Conservation (phyloP, 1,284 basidiomycete species). For the Pulveroboletus sp. region DNA sequence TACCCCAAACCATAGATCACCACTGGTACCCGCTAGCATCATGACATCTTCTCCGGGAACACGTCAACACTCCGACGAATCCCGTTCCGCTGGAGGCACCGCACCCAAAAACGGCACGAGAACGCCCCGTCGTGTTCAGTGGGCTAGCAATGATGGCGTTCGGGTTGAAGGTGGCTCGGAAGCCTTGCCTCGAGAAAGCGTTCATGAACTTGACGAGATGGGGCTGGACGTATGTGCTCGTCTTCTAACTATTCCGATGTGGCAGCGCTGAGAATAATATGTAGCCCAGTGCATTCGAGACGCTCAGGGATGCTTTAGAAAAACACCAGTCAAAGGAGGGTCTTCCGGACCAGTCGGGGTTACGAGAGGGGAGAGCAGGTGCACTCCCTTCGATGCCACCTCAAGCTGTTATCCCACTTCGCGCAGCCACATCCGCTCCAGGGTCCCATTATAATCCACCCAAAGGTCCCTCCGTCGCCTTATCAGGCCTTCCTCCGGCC, state of each 20-base stretch:
- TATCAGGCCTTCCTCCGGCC: neutral
- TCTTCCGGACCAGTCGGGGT: slow-evolving; percentile 15
- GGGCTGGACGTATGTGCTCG: slow-evolving; percentile 43
- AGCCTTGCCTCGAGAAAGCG: slow-evolving; percentile 15
- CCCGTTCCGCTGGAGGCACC: slow-evolving; percentile 25
- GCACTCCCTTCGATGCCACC: neutral
- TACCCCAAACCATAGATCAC: slow-evolving; percentile 8
- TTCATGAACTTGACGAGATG: slow-evolving; percentile 44
- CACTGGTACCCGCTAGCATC: slow-evolving; percentile 12
- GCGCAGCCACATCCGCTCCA: neutral
- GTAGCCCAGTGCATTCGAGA: slow-evolving; percentile 54
- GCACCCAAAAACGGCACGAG: slow-evolving; percentile 30
- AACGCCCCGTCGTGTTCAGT: slow-evolving; percentile 45
- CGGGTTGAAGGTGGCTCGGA: neutral
- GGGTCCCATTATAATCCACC: slow-evolving; percentile 2
- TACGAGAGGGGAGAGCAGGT: neutral
- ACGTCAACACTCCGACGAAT: neutral
- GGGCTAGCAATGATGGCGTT: slow-evolving; percentile 27
- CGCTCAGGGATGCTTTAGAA: slow-evolving; percentile 47
- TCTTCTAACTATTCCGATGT: neutral
- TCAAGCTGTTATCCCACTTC: neutral
- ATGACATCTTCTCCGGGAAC: slow-evolving; percentile 22
- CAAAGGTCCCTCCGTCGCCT: neutral
- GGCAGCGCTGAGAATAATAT: slow-evolving; percentile 1
- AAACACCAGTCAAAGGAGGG: slow-evolving; percentile 34